Evolutionary conservation across 2,329 filamentous ascomycete genomes (phyloP), one percentile per base, ranked within the genome.

Genomic region (Sporothrix phasma): DNA sequence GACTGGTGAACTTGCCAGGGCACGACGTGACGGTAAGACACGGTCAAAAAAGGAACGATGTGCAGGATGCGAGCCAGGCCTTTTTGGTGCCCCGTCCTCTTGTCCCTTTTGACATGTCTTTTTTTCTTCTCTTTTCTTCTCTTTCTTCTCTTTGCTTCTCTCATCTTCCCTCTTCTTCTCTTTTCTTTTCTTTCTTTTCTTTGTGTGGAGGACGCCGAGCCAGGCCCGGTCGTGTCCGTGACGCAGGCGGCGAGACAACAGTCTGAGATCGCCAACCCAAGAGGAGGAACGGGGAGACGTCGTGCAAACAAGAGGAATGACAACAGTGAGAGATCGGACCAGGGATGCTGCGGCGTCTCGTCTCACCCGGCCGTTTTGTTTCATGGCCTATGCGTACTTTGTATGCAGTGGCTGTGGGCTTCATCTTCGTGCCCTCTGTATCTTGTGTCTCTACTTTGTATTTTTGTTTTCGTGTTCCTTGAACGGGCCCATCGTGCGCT

Each of bases 301-400:
- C 39, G 45, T 26, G 45, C 43, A 13, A 41, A 31, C 26, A 31
- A 31, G 37, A 24, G 7, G 19, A 59, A 8, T n/a, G 24, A 24
- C 4, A 31, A 31, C 29, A 26, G 24, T 13, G 37, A 47, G 22
- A 53, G 26, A 6, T 19, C 43, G 41, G 26, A 10, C 47, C 37
- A 56, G 61, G 61, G 39, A 54, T 29, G 22, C 15, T n/a, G 58
- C 22, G 43, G 7, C 10, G 47, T 56, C 37, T 46, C n/a, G 61
- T 63, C 47, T 46, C 37, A 47, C 56, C n/a, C 47, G 47, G 61
- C 61, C 41, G 29, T 63, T 64, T 61, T 58, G 63, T 64, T 56
- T 64, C 58, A 58, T 54, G 45, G 45, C 31, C n/a, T 43, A 31
- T 53, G 53, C 53, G 41, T 37, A n/a, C n/a, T n/a, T n/a, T n/a